phyloP scores from a whole-genome alignment of 345 rosid genomes.

The Syzygium aromaticum region DNA sequence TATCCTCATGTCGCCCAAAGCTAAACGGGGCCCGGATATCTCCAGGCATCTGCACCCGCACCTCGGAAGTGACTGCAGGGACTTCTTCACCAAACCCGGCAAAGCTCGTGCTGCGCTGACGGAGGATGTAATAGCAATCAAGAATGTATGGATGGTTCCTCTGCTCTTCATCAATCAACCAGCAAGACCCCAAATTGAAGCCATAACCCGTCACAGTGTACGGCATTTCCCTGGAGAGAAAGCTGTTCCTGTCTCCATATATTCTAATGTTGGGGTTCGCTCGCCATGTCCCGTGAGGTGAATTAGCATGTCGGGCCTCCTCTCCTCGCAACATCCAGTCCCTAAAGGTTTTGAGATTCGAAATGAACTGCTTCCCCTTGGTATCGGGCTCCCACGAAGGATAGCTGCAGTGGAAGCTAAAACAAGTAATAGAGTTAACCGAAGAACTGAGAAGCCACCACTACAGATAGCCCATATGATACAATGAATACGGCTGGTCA shows the following conservation, averaged over 20 bases:
- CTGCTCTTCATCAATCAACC: conserved; percentile 63
- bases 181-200: conserved; percentile 42
- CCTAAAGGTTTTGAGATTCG: conserved; percentile 66
- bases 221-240: conserved; percentile 42
- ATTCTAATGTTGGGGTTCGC: conserved; percentile 35
- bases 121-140: conserved; percentile 78
- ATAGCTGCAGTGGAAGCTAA: conserved; percentile 85
- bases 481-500: neutral
- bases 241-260: conserved; percentile 27
- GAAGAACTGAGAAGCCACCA: neutral
- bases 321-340: conserved; percentile 59
- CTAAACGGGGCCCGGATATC: conserved; percentile 45
- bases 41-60: conserved; percentile 17
- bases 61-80: conserved; percentile 8
- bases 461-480: neutral
- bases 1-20: conserved; percentile 20
- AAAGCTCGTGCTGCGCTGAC: conserved; percentile 24
- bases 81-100: conserved; percentile 10
- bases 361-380: conserved; percentile 74
- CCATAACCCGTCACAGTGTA: conserved; percentile 19
- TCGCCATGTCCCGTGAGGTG: conserved; percentile 38
- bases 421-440: neutral
- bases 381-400: conserved; percentile 82
- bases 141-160: conserved; percentile 78
- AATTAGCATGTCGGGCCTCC: conserved; percentile 26